Evolutionary conservation across 306 rosid genomes (phyloP).

Genomic region (Oemleria cerasiformis): DNA sequence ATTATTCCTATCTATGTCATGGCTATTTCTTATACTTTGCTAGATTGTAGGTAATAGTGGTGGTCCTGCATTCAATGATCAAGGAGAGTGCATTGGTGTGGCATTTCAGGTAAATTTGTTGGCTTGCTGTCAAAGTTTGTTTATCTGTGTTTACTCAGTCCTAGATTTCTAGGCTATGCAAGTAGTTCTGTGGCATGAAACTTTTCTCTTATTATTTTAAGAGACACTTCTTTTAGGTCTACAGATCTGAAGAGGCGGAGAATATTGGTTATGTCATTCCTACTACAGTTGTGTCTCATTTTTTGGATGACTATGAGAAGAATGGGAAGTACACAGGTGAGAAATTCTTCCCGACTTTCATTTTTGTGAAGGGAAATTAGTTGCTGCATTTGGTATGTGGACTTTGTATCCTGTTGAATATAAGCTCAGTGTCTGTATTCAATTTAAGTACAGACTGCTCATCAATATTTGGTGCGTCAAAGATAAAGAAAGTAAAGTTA

Average conservation of each 20-base stretch:
- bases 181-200: background rate
- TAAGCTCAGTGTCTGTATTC: background rate
- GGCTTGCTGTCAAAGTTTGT: constrained; percentile 26
- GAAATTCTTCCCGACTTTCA: constrained; percentile 33
- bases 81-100: constrained; percentile 98
- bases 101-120: constrained; percentile 94
- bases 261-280: constrained; percentile 99
- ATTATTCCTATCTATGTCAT: constrained; percentile 28
- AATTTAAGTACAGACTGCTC: background rate
- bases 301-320: constrained; percentile 82
- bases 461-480: background rate
- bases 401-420: background rate
- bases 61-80: constrained; percentile 97
- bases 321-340: constrained; percentile 89
- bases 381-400: background rate
- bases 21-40: constrained; percentile 36
- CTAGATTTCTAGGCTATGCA: constrained; percentile 15
- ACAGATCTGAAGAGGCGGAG: constrained; percentile 98
- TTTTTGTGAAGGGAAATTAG: background rate
- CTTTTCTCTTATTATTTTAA: constrained; percentile 31
- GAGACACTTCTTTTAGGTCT: constrained; percentile 74
- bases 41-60: constrained; percentile 96
- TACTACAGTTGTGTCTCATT: constrained; percentile 91
- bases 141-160: constrained; percentile 2
- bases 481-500: background rate